Conservation (phyloP, 805 yeast genomes). For the Metahyphopichia silvanorum region DNA sequence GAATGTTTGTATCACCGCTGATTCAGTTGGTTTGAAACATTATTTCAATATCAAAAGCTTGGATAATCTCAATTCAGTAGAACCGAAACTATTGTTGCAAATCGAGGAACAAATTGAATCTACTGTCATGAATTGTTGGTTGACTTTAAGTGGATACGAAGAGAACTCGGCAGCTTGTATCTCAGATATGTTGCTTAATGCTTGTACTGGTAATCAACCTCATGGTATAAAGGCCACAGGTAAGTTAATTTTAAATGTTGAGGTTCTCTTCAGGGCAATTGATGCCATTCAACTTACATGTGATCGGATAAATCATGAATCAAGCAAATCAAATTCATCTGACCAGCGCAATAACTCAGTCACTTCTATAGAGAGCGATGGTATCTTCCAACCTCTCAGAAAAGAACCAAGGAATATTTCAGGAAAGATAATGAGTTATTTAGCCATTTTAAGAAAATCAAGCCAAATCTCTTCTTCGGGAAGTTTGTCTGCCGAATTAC, state of each 20-base stretch:
- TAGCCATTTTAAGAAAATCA: constrained; percentile 75
- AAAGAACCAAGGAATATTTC: constrained; percentile 83
- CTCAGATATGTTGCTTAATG: constrained; percentile 84
- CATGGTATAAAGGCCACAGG: constrained; percentile 72
- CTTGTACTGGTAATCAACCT: constrained; percentile 67
- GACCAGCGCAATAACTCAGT: constrained; percentile 4
- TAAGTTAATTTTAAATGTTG: constrained; percentile 66
- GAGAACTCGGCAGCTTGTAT: constrained; percentile 87
- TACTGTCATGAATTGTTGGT: constrained; percentile 70
- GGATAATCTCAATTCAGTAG: constrained; percentile 19
- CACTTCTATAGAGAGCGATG: constrained; percentile 2
- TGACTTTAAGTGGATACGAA: constrained; percentile 81
- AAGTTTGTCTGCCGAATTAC: constrained; percentile 58
- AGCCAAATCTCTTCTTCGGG: constrained; percentile 34
- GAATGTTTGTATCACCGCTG: constrained; percentile 78
- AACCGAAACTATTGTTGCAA: constrained; percentile 47
- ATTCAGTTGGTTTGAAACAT: constrained; percentile 45
- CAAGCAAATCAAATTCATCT: constrained; percentile 2
- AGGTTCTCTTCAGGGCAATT: constrained; percentile 71
- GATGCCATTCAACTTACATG: constrained; percentile 44
- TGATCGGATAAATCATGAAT: constrained; percentile 1
- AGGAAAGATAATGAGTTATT: constrained; percentile 84
- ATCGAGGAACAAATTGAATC: constrained; percentile 65
- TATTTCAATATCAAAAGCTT: constrained; percentile 15
- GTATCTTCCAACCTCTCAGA: constrained; percentile 31